Evolutionary conservation across 108 stramenopile genomes (phyloP), one percentile per base, ranked within the genome.

Genomic region (Stephanodiscus minutulus): DNA sequence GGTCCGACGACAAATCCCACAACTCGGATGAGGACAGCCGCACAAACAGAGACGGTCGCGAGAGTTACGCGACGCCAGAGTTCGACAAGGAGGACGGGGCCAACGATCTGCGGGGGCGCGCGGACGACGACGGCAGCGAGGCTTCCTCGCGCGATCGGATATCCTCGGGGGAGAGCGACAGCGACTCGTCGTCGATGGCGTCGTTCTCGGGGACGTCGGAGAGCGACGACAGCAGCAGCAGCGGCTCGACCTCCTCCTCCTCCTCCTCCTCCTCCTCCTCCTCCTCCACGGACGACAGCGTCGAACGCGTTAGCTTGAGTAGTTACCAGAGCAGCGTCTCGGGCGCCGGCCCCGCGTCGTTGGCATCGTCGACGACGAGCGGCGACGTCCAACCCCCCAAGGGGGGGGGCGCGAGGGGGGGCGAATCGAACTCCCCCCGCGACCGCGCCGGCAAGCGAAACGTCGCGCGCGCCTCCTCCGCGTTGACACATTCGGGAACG

Each of bases 121-220:
- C 0, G 4, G 59, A 2, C 18, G 8, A 11, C 27, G 29, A 27
- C 13, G 27, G 27, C 25, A 56, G 55, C 55, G 29, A 56, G 29
- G 28, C 21, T n/a, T 59, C 59, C 59, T 60, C 59, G 17, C 59
- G 59, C 21, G 59, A 60, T 43, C 37, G 22, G 36, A 41, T 60
- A 3, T 60, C 59, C 18, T 36, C 35, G 33, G 59, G 39, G 4
- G 36, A 36, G 17, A 57, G 55, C 53, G 52, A 67, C 43, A 44
- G 43, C 39, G 66, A 55, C 24, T 53, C 50, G 25, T 33, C 35
- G 27, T 57, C 55, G 8, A 68, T 68, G 67, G 41, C 56, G 53
- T 68, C 67, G 39, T 68, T 57, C 39, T 60, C 59, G 24, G 20
- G 52, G 18, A 39, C 35, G n/a, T n/a, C n/a, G n/a, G n/a, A n/a